phyloP scores from a whole-genome alignment of 495 filamentous ascomycete genomes.

The Thermochaetoides thermophila region DNA sequence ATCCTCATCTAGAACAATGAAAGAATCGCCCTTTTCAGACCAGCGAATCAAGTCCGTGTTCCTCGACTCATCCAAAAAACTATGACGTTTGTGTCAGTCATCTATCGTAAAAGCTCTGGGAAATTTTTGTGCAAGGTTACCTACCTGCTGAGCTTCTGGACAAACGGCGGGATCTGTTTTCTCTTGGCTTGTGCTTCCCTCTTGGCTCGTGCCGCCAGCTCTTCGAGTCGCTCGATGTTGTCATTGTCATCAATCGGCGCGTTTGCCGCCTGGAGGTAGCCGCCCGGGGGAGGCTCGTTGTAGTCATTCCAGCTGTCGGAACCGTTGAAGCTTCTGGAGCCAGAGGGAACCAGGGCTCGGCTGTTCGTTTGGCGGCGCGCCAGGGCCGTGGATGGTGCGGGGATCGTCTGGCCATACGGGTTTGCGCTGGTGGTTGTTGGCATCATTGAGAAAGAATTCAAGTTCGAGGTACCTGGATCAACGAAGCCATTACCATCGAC shows the following conservation, averaged over 20 bases:
- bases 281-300: conserved; percentile 33
- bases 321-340: no score
- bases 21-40: conserved; percentile 92
- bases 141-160: conserved; percentile 96
- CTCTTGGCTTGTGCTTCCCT: conserved; percentile 69
- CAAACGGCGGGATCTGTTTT: conserved; percentile 94
- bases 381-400: conserved; percentile 45
- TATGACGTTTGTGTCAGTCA: conserved; percentile 23
- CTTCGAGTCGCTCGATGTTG: conserved; percentile 61
- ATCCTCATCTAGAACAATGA: conserved; percentile 93
- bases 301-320: conserved; percentile 37
- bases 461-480: conserved; percentile 17
- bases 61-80: conserved; percentile 82
- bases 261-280: conserved; percentile 20
- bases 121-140: no score
- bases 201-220: conserved; percentile 61
- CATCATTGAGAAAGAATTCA: conserved; percentile 29
- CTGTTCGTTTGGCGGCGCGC: conserved; percentile 49
- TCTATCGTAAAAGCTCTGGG: no score
- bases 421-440: conserved; percentile 30
- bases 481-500: conserved; percentile 19
- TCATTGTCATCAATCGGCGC: conserved; percentile 42
- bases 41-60: conserved; percentile 93
- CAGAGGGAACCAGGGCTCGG: conserved; percentile 41
- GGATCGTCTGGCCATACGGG: conserved; percentile 22